Conservation (phyloP, 805 yeast species). For the Candida sanyiensis region DNA sequence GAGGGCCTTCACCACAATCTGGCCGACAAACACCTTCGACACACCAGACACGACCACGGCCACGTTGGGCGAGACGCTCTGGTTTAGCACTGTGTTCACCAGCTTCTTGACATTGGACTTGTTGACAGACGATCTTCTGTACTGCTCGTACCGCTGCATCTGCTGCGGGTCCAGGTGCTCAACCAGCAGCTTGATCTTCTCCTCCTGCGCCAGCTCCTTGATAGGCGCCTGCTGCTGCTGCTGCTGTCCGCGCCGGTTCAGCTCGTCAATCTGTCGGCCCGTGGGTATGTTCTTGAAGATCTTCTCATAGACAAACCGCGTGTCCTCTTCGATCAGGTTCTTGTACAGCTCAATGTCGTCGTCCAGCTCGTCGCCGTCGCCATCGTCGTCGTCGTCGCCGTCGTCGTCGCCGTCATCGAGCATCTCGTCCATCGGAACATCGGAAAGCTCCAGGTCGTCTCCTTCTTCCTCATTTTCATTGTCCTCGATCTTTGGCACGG, state of each 20-base stretch:
- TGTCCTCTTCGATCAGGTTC: conserved; percentile 20
- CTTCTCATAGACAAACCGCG: conserved; percentile 14
- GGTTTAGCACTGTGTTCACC: conserved; percentile 73
- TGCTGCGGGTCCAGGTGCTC: conserved; percentile 76
- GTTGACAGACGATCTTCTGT: conserved; percentile 69
- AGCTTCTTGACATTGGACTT: conserved; percentile 74
- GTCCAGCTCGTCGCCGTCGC: conserved; percentile 10
- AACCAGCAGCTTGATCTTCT: conserved; percentile 55
- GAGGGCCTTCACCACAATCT: conserved; percentile 75
- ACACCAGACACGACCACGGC: conserved; percentile 81
- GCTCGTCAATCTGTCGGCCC: too few relatives aligned
- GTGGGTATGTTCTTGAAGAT: too few relatives aligned
- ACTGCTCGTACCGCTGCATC: conserved; percentile 81
- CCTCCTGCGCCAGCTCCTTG: conserved; percentile 43
- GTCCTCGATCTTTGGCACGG: neutral
- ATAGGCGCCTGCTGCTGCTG: conserved; percentile 22
- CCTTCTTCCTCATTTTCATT: conserved; percentile 4
- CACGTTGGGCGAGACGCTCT: conserved; percentile 71
- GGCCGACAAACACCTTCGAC: conserved; percentile 86
- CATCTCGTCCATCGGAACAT: conserved; percentile 25
- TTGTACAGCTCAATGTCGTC: conserved; percentile 10
- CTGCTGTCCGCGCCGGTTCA: too few relatives aligned
- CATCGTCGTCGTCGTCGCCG: conserved; percentile 17
- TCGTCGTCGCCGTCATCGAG: conserved; percentile 13
- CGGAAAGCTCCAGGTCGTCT: conserved; percentile 25